phyloP scores from a whole-genome alignment of 345 rosid species.

The Citrus unshiu region DNA sequence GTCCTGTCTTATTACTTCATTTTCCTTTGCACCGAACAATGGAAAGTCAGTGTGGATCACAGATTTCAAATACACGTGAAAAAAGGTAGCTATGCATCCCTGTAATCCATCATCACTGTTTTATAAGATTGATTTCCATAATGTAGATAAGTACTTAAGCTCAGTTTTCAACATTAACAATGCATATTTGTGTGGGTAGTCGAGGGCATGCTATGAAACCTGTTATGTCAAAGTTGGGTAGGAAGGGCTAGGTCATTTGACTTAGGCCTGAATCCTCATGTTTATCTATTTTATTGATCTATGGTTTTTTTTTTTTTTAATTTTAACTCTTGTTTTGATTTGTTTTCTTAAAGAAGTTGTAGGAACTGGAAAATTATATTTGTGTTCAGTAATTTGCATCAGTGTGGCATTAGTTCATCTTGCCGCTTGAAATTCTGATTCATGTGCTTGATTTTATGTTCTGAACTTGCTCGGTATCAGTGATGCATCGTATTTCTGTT shows the following conservation, averaged over 20 bases:
- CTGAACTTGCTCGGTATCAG: neutral
- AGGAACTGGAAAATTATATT: neutral
- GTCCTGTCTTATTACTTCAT: slow-evolving; percentile 61
- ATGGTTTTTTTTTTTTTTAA: neutral
- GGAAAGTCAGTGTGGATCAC: slow-evolving; percentile 7
- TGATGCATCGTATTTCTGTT: neutral
- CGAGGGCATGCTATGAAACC: neutral
- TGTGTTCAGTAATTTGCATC: neutral
- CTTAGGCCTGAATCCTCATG: neutral
- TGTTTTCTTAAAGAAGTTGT: too few species aligned
- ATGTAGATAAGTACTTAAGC: neutral
- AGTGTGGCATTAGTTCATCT: neutral
- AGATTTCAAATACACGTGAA: slow-evolving; percentile 8
- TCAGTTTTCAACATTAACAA: neutral
- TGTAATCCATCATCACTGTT: neutral
- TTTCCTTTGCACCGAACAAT: slow-evolving; percentile 39
- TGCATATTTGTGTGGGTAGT: neutral
- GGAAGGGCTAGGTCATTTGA: neutral
- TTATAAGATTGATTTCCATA: neutral
- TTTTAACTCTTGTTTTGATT: too few species aligned
- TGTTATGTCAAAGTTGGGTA: neutral
- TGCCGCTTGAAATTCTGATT: neutral
- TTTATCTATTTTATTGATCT: neutral
- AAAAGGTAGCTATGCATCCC: slow-evolving; percentile 14
- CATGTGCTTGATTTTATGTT: neutral